phyloP scores from a whole-genome alignment of 768 basidiomycete species.

The Naganishia vishniacii region DNA sequence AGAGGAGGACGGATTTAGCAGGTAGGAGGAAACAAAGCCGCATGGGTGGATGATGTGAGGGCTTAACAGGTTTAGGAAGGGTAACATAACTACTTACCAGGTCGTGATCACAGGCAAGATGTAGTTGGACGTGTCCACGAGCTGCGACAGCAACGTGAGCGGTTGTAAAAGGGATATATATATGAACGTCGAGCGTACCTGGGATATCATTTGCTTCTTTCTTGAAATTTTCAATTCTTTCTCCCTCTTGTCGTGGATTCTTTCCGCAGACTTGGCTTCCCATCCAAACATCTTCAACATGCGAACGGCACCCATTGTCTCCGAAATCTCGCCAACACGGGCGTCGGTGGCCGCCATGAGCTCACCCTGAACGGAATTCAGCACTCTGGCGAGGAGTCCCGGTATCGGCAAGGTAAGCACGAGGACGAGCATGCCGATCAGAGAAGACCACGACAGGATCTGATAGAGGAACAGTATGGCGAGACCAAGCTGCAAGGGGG shows the following conservation, averaged over 20 bases:
- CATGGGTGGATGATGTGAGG: too few species aligned
- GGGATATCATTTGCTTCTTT: conserved; percentile 55
- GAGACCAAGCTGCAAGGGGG: conserved; percentile 52
- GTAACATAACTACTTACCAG: conserved; percentile 35
- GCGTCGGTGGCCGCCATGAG: conserved; percentile 60
- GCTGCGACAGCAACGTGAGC: conserved; percentile 53
- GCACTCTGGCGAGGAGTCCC: conserved; percentile 54
- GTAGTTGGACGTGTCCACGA: conserved; percentile 51
- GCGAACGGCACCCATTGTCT: conserved; percentile 49
- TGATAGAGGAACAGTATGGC: conserved; percentile 52
- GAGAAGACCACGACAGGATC: conserved; percentile 56
- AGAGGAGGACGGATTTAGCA: too few species aligned
- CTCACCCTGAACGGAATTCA: conserved; percentile 54
- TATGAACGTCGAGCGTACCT: conserved; percentile 37
- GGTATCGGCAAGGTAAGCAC: conserved; percentile 58
- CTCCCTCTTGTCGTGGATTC: conserved; percentile 58
- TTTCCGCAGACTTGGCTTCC: conserved; percentile 54
- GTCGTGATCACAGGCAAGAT: conserved; percentile 62
- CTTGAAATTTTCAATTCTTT: conserved; percentile 59
- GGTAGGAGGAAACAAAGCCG: too few species aligned
- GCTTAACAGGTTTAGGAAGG: too few species aligned
- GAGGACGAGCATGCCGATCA: conserved; percentile 58
- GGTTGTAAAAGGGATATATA: neutral
- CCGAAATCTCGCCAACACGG: conserved; percentile 60
- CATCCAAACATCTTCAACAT: conserved; percentile 67